phyloP scores from a whole-genome alignment of 140 eudicot genomes.

The Stevia rebaudiana region DNA sequence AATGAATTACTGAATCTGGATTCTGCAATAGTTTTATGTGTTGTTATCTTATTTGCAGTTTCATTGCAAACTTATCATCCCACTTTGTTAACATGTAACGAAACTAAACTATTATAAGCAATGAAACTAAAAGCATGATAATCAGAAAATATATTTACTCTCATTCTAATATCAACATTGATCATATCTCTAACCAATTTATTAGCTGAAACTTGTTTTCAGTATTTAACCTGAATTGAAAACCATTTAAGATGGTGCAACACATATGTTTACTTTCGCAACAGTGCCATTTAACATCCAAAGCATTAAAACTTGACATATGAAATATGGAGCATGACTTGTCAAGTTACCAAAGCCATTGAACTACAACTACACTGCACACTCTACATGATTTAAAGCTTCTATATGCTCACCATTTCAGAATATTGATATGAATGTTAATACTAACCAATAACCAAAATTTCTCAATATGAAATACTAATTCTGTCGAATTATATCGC shows the following conservation, averaged over 20 bases:
- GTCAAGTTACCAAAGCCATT: neutral
- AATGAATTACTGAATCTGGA: neutral
- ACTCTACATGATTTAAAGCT: neutral
- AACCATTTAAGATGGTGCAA: neutral
- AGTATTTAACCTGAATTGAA: neutral
- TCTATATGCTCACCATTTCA: neutral
- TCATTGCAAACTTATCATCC: neutral
- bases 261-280: neutral
- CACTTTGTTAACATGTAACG: neutral
- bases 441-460: neutral
- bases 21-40: neutral
- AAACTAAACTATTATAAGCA: neutral
- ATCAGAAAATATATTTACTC: neutral
- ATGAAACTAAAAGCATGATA: neutral
- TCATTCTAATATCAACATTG: neutral
- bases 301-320: neutral
- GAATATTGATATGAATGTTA: neutral
- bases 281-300: neutral
- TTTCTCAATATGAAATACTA: neutral
- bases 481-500: neutral
- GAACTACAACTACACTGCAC: neutral
- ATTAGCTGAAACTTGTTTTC: constrained; percentile 3
- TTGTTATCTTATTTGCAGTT: constrained; percentile 1
- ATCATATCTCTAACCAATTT: constrained; percentile 13
- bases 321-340: neutral